Base-by-base conservation (phyloP, 192 early-diverging fungal species). In the Coemansia sp. region DNA sequence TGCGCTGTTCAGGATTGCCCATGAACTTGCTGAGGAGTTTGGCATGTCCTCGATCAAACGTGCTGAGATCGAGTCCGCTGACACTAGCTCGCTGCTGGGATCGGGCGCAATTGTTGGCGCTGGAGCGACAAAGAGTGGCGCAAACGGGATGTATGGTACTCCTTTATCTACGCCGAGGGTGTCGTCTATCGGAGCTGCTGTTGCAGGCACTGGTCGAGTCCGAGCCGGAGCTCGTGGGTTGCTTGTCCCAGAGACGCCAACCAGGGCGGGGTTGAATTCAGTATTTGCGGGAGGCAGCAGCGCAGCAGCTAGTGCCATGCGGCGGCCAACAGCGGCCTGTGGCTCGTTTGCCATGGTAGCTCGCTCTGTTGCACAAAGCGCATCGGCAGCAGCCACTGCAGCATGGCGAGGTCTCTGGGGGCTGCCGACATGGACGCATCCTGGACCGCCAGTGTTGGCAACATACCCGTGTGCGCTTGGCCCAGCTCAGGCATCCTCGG, bases 381-480 rank as follows among this genome's bases (percentile, higher is more conserved):
- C 77, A 0, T 62, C 74, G 24, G 65, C 71, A 3, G 63, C 74
- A 10, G 74, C 78, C 2, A 69, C 74, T 0, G 82, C 82, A 0
- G 74, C 72, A 0, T 84, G 82, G 82, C 77, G 78, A n/a, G 82
- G 82, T 6, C 78, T 84, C 3, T 84, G 82, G 81, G 77, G 81
- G 11, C 66, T 84, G 46, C 81, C 81, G 5, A 84, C 81, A 9
- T 79, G 81, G 81, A 79, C 81, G 3, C 81, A 76, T 31, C 74
- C 81, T 1, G 81, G 81, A 6, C 77, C 77, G 36, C 81, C 81
- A 0, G 74, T 76, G 13, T 49, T 84, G 53, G 81, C 81, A n/a
- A 84, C 81, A 3, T 84, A 84, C 29, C 74, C 81, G 2, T 71
- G 77, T 29, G 81, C 81, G 4, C 74, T 84, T 16, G 81, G 81